Evolutionary conservation across 176 grass and related monocot species (phyloP).

Genomic region (Typha latifolia): DNA sequence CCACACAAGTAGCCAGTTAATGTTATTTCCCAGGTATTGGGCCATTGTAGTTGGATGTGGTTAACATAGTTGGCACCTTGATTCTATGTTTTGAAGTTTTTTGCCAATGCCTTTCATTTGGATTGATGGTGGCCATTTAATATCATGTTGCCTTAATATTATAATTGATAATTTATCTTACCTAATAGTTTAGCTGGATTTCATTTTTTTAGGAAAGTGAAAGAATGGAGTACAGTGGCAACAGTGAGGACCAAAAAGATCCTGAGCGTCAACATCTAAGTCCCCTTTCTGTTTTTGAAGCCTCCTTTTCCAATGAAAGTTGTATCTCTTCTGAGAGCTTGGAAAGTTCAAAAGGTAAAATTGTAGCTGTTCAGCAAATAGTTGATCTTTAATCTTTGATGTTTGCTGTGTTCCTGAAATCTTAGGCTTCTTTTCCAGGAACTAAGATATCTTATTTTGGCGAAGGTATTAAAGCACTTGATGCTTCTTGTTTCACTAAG

Average conservation of each 20-base stretch:
- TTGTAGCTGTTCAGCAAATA: slow-evolving; percentile 10
- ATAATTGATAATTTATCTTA: slow-evolving; percentile 1
- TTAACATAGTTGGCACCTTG: not conserved
- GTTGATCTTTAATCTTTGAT: not conserved
- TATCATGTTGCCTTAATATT: not conserved
- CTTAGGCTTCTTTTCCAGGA: slow-evolving; percentile 38
- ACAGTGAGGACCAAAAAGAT: slow-evolving; percentile 19
- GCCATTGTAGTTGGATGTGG: not conserved
- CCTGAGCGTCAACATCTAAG: slow-evolving; percentile 31
- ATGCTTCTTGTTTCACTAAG: slow-evolving; percentile 34
- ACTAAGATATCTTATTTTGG: slow-evolving; percentile 35
- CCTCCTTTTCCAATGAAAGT: slow-evolving; percentile 68
- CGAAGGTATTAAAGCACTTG: slow-evolving; percentile 27
- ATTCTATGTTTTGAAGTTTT: no score
- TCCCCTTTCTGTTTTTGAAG: slow-evolving; percentile 46
- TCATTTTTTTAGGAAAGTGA: slow-evolving; percentile 29
- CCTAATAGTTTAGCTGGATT: slow-evolving; percentile 16
- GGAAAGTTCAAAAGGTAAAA: slow-evolving; percentile 58
- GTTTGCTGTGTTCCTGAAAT: slow-evolving; percentile 16
- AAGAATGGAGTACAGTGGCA: slow-evolving; percentile 15
- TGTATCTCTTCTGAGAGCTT: slow-evolving; percentile 73
- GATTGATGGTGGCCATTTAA: not conserved
- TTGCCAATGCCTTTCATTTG: not conserved
- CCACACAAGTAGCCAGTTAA: no score
- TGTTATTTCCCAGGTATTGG: not conserved